Evolutionary conservation across 2,329 filamentous ascomycete species (phyloP), one percentile per base, ranked within the genome.

Genomic region (Aspergillus ochraceoroseus): DNA sequence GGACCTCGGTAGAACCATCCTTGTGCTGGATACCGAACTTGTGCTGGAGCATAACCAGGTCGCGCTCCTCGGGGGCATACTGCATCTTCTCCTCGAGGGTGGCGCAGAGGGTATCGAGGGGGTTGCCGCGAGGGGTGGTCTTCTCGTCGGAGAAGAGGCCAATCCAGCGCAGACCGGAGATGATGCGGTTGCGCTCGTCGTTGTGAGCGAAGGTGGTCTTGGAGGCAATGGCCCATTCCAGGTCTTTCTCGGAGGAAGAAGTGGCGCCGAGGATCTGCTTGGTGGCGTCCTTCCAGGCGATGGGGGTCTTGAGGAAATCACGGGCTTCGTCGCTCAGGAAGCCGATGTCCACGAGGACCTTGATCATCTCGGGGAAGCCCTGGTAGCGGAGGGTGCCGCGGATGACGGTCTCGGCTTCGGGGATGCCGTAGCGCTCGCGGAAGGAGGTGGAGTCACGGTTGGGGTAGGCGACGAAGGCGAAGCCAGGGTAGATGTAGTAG

Each of bases 41-140:
- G 57, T 72, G 70, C 55, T 72, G 70, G 23, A 73, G 59, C 70
- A 85, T 79, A 50, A 92, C 85, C 52, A 94, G 72, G 66, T 94
- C 88, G 44, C 88, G 82, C 78, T 95, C 87, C 46, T 77, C 83
- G 55, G 83, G 73, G 59, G 78, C 83, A 66, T 83, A 95, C 67
- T 85, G 78, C 86, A 94, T 94, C 80, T 94, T 94, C 74, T 85
- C 71, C 74, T 94, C 87, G 19, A 95, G 77, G 2, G 81, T 85
- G 20, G 86, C 87, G 70, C 88, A 95, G 26, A 95, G 79, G n/a
- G 85, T 90, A 66, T 95, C 89, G 15, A 95, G 77, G 3, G 87
- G 84, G 71, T 86, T 95, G 39, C 80, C 83, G 41, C 79, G 73
- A 18, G 86, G 82, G 4, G 70, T 83, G 59, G 83, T 87, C 62